Percentiles rank a stretch among this genome's conserved stretches.
Conservation (phyloP, 352 stramenopile genomes). For the Thalassiosira oceanica region DNA sequence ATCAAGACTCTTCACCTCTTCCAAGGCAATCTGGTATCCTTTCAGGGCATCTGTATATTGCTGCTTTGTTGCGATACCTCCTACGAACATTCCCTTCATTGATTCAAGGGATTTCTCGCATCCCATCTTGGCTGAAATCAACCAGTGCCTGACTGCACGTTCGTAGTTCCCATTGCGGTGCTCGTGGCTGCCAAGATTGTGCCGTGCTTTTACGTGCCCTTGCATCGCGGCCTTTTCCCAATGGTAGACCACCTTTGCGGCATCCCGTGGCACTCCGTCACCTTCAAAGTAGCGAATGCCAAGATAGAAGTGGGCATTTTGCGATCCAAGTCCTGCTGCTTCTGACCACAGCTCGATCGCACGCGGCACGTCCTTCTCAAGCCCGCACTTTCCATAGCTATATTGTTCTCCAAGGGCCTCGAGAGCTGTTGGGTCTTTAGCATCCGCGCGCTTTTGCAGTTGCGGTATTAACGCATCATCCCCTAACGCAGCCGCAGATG, state of each 20-base stretch:
- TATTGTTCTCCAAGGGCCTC: too few relatives aligned
- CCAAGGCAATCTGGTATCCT: neutral
- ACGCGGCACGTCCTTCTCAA: too few relatives aligned
- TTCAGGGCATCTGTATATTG: neutral
- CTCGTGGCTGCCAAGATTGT: conserved; percentile 12
- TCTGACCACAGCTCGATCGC: neutral
- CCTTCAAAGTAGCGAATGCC: neutral
- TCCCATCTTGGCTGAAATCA: neutral
- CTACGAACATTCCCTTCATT: neutral
- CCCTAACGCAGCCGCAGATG: too few relatives aligned
- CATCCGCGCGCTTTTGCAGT: too few relatives aligned
- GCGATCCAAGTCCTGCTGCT: neutral
- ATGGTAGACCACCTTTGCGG: conserved; percentile 1
- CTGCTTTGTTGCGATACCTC: neutral
- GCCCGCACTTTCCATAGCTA: too few relatives aligned
- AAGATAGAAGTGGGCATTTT: conserved; percentile 1
- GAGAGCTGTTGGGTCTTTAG: too few relatives aligned
- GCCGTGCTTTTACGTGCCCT: conserved; percentile 2
- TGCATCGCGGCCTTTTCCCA: conserved; percentile 11
- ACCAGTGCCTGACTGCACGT: conserved; percentile 5
- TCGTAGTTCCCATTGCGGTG: neutral
- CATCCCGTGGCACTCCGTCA: neutral
- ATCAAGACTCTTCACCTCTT: neutral
- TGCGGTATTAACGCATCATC: too few relatives aligned
- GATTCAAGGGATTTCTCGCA: neutral